These are phyloP conservation scores for Boletus rubroflammeus DNA, from an alignment of 768 basidiomycete genomes.

Conservation along the genomic window DNA sequence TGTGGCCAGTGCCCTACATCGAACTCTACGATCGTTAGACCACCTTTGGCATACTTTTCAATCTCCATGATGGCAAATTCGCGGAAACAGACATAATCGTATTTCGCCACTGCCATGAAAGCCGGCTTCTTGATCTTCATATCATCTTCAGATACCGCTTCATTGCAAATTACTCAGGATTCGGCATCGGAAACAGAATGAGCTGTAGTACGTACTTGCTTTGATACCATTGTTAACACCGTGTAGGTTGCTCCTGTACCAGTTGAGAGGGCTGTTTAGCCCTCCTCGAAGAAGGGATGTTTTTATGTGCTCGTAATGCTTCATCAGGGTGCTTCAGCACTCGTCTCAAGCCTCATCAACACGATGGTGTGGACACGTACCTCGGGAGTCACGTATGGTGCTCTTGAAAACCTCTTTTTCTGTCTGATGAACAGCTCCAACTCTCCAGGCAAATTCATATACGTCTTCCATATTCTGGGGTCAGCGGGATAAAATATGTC, in stretches of 20 bases:
- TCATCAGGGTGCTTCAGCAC: conserved; percentile 2
- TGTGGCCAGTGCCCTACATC: conserved; percentile 39
- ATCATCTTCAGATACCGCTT: conserved; percentile 24
- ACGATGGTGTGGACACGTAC: conserved; percentile 15
- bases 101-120: conserved; percentile 36
- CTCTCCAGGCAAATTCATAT: conserved; percentile 34
- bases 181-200: not conserved
- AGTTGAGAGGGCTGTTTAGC: conserved; percentile 34
- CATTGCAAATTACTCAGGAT: not conserved
- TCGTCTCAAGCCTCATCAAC: not conserved
- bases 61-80: conserved; percentile 23
- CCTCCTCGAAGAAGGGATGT: conserved; percentile 30
- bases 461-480: conserved; percentile 33
- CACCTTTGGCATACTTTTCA: conserved; percentile 26
- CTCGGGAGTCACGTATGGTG: conserved; percentile 33
- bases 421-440: conserved; percentile 31
- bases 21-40: conserved; percentile 31
- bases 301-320: conserved; percentile 30
- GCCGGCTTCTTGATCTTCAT: conserved; percentile 33
- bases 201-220: conserved; percentile 20
- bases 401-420: conserved; percentile 16
- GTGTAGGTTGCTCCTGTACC: conserved; percentile 33
- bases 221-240: conserved; percentile 30
- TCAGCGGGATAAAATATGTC: conserved; percentile 34
- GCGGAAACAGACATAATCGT: conserved; percentile 34